phyloP scores from a whole-genome alignment of 2,329 filamentous ascomycete genomes.

The Sphaerulina musiva region DNA sequence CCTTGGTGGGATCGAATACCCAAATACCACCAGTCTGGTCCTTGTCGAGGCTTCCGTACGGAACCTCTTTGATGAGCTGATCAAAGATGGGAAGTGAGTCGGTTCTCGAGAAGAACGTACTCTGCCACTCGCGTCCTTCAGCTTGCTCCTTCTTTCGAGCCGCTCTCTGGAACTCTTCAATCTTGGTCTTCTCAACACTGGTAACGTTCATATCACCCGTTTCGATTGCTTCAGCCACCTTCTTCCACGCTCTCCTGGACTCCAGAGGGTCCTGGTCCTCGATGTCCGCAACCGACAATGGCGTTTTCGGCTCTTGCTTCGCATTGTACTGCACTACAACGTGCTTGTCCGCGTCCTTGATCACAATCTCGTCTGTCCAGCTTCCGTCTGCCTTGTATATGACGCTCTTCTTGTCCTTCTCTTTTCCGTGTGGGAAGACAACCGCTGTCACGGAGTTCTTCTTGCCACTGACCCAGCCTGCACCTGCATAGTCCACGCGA shows the following conservation, averaged over 20 bases:
- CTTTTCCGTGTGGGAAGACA: constrained; percentile 62
- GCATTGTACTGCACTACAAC: constrained; percentile 43
- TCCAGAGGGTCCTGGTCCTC: constrained; percentile 81
- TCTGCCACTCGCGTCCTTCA: constrained; percentile 72
- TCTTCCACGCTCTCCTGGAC: constrained; percentile 78
- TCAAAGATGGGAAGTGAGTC: constrained; percentile 41
- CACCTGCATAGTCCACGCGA: constrained; percentile 87
- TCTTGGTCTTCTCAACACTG: constrained; percentile 72
- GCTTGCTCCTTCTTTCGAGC: constrained; percentile 65
- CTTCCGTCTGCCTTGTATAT: constrained; percentile 80
- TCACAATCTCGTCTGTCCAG: constrained; percentile 78
- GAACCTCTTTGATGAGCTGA: constrained; percentile 43
- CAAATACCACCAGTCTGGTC: constrained; percentile 65
- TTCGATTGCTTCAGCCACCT: constrained; percentile 73
- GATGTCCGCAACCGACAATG: constrained; percentile 64
- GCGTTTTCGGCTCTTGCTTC: constrained; percentile 49
- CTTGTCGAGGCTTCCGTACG: constrained; percentile 45
- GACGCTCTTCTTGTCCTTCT: constrained; percentile 54
- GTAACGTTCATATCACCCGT: constrained; percentile 79
- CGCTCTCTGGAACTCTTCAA: constrained; percentile 81
- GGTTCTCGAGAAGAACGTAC: constrained; percentile 65
- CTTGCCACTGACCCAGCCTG: constrained; percentile 91
- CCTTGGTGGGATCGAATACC: constrained; percentile 57
- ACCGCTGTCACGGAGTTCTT: constrained; percentile 82
- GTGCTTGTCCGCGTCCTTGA: constrained; percentile 58